A percentile compares a stretch with the other conserved stretches of the same genome.
Evolutionary conservation across 2,329 filamentous ascomycete genomes (phyloP).

Genomic region (Blumeria hordei): DNA sequence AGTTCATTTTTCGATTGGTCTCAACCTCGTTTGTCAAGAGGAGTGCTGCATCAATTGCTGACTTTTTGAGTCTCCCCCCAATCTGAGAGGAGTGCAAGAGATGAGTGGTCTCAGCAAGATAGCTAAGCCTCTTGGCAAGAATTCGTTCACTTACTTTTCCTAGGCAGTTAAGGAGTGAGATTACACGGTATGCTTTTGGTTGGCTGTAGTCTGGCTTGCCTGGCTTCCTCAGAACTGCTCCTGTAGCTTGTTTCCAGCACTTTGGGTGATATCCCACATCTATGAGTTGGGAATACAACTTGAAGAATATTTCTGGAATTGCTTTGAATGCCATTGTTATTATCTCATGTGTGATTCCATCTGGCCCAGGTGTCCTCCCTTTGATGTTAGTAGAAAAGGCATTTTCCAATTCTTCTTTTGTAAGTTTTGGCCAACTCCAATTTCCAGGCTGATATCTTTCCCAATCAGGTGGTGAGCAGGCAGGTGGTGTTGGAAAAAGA

Average conservation of each 20-base stretch:
- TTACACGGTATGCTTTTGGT: too few species aligned
- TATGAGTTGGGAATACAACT: not conserved
- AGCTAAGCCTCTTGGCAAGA: too few species aligned
- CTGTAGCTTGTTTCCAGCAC: not conserved
- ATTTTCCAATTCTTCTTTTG: not conserved
- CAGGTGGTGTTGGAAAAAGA: not conserved
- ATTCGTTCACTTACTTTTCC: too few species aligned
- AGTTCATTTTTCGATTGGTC: too few species aligned
- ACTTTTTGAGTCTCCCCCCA: too few species aligned
- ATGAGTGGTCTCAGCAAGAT: too few species aligned
- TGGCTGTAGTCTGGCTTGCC: too few species aligned
- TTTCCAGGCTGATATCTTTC: not conserved
- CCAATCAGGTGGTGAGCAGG: not conserved
- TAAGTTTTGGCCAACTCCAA: not conserved
- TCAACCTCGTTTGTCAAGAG: too few species aligned
- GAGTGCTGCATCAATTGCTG: too few species aligned
- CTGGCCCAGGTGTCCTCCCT: not conserved
- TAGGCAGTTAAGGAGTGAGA: too few species aligned
- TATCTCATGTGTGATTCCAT: not conserved
- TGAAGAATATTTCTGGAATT: not conserved
- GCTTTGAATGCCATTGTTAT: not conserved
- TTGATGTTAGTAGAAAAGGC: not conserved
- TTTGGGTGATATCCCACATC: not conserved
- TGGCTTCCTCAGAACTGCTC: not conserved
- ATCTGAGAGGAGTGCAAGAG: too few species aligned